These are phyloP conservation scores for Trichoderma asperellum DNA, from an alignment of 2,329 filamentous ascomycete genomes.

Conservation along the genomic window DNA sequence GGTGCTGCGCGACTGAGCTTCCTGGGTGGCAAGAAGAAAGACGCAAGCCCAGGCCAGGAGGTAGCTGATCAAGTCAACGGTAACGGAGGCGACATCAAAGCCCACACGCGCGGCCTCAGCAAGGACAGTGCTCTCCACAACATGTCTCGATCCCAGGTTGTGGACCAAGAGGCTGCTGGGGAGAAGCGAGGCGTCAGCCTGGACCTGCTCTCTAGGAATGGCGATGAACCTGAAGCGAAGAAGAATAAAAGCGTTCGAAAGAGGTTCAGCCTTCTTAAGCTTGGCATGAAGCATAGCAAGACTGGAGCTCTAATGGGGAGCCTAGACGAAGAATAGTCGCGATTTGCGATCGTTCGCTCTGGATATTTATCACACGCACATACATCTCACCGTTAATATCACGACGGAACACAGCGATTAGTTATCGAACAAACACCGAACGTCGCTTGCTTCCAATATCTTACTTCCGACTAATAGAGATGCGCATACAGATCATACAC, in stretches of 20 bases:
- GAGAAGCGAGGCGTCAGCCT: slow-evolving; percentile 36
- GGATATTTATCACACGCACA: not conserved
- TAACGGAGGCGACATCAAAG: slow-evolving; percentile 42
- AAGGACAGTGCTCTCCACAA: slow-evolving; percentile 43
- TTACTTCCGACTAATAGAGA: not conserved
- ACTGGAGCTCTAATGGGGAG: slow-evolving; percentile 56
- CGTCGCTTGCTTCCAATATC: not conserved
- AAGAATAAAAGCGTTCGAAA: slow-evolving; percentile 72
- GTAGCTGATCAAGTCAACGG: slow-evolving; percentile 37
- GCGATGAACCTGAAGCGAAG: slow-evolving; percentile 42
- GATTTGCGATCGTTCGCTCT: not conserved
- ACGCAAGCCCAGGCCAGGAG: slow-evolving; percentile 36
- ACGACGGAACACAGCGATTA: not conserved
- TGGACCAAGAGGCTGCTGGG: slow-evolving; percentile 34
- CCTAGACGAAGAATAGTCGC: slow-evolving; percentile 57
- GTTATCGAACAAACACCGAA: not conserved
- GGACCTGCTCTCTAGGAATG: slow-evolving; percentile 35
- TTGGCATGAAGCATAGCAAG: slow-evolving; percentile 71
- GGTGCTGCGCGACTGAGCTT: slow-evolving; percentile 63
- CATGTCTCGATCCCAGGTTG: slow-evolving; percentile 50
- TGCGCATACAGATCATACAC: slow-evolving; percentile 2
- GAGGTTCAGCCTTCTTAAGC: slow-evolving; percentile 75
- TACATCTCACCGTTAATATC: not conserved
- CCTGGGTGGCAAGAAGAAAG: slow-evolving; percentile 58
- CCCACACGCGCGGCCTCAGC: slow-evolving; percentile 38